Evolutionary conservation across 441 rosid genomes (phyloP).

Genomic region (Jatropha podagrica): DNA sequence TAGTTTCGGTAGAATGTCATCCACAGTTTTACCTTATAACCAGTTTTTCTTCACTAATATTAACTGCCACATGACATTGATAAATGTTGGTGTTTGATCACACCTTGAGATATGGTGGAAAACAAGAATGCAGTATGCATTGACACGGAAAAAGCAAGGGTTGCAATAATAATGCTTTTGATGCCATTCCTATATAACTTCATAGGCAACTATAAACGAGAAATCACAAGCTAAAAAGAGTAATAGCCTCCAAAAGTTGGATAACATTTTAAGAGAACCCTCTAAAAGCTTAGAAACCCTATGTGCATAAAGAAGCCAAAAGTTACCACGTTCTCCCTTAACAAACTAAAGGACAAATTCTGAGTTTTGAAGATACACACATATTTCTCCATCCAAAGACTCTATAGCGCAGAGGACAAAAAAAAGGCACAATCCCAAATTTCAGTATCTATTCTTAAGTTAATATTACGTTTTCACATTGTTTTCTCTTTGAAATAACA

Average conservation of each 20-base stretch:
- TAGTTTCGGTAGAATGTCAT: neutral
- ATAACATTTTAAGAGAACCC: too few relatives aligned
- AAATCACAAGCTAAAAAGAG: neutral
- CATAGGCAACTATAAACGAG: neutral
- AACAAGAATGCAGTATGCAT: neutral
- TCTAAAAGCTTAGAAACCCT: too few relatives aligned
- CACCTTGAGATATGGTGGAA: neutral
- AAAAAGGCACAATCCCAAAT: neutral
- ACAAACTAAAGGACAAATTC: neutral
- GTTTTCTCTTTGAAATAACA: neutral
- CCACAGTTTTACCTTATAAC: neutral
- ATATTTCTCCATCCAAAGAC: neutral
- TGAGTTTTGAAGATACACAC: neutral
- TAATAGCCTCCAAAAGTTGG: too few relatives aligned
- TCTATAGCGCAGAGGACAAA: neutral
- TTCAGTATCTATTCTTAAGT: neutral
- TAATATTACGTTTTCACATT: neutral
- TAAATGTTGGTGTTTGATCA: neutral
- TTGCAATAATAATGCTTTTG: neutral
- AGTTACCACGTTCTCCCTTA: neutral
- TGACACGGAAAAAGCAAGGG: conserved; percentile 1
- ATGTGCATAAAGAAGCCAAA: neutral
- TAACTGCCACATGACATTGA: neutral
- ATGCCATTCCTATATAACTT: neutral
- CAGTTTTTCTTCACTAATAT: neutral